A percentile compares a stretch with the other conserved stretches of the same genome.
phyloP scores from a whole-genome alignment of 2,329 filamentous ascomycete genomes.

The Alternaria brassicicola region DNA sequence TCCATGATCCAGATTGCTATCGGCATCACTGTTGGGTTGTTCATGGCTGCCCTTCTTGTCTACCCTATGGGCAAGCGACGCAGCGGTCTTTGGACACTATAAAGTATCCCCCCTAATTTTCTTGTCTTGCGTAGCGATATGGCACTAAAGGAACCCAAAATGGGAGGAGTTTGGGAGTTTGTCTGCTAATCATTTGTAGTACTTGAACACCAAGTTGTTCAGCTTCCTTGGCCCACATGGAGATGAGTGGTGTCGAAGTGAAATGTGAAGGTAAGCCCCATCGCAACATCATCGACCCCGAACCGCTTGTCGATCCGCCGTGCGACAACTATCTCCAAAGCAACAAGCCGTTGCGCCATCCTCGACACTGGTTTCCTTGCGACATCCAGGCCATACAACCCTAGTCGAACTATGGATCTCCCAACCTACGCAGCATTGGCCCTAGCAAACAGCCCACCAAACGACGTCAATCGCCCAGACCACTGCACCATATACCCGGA shows the following conservation, averaged over 20 bases:
- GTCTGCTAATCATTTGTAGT: slow-evolving; percentile 31
- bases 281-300: slow-evolving; percentile 9
- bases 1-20: slow-evolving; percentile 59
- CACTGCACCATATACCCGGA: neutral
- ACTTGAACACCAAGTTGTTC: slow-evolving; percentile 16
- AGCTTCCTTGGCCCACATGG: slow-evolving; percentile 10
- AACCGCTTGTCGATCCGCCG: slow-evolving; percentile 7
- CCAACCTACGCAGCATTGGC: slow-evolving; percentile 1
- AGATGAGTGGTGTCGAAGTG: slow-evolving; percentile 27
- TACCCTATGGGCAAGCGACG: slow-evolving; percentile 58
- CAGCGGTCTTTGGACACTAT: slow-evolving; percentile 46
- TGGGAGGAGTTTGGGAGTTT: slow-evolving; percentile 9
- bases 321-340: slow-evolving; percentile 6
- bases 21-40: slow-evolving; percentile 58
- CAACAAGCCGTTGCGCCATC: slow-evolving; percentile 3
- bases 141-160: slow-evolving; percentile 23
- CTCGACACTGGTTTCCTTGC: neutral
- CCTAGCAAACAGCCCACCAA: neutral
- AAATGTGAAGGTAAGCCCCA: slow-evolving; percentile 25
- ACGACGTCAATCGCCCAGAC: neutral
- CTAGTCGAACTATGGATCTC: neutral
- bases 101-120: slow-evolving; percentile 25
- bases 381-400: neutral
- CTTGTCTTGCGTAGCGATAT: slow-evolving; percentile 25
- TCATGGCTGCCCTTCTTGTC: slow-evolving; percentile 56